Base-by-base conservation (phyloP, 108 stramenopile genomes). In the Stephanodiscus minutulus region DNA sequence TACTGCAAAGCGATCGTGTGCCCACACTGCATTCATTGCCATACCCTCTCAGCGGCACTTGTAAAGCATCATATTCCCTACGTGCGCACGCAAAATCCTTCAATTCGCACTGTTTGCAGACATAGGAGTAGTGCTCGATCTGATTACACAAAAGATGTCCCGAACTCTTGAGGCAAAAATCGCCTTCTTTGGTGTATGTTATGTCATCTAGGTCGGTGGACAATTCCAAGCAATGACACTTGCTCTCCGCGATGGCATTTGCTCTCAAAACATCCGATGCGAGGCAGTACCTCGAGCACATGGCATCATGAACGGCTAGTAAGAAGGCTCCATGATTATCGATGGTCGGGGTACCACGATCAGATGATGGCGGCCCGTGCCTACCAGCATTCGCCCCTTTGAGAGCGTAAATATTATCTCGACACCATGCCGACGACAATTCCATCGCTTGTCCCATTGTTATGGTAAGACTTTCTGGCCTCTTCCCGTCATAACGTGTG, bases 381-480 rank as follows among this genome's bases (percentile, higher is more conserved):
- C 56, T n/a, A 27, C 55, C 68, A 7, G 68, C 35, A 28, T 35
- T 46, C n/a, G 35, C 3, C 13, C 39, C 11, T 3, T 37, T 27
- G 55, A 68, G 36, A 8, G 8, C 20, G 12, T 21, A 1, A 35
- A 68, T 21, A 11, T 41, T 41, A n/a, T 68, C 43, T 33, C 50
- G 18, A 25, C 69, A 70, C 58, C 58, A 60, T 7, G 60, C 44
- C 2, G 69, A 43, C 3, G 69, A 70, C 29, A 70, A 46, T 31
- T 70, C 68, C 68, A 70, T 70, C 31, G 55, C 68, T 29, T 56
- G 39, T 22, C 68, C 68, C 11, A 18, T 58, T 12, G 58, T 48
- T 31, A 70, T 61, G 15, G 27, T 50, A 10, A 70, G 60, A 17
- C 18, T 24, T 61, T 70, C 10, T 9, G 69, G 69, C 11, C 59